These are phyloP conservation scores for Penicillium sp. DNA, from an alignment of 2,329 filamentous ascomycete species.

Conservation along the genomic window DNA sequence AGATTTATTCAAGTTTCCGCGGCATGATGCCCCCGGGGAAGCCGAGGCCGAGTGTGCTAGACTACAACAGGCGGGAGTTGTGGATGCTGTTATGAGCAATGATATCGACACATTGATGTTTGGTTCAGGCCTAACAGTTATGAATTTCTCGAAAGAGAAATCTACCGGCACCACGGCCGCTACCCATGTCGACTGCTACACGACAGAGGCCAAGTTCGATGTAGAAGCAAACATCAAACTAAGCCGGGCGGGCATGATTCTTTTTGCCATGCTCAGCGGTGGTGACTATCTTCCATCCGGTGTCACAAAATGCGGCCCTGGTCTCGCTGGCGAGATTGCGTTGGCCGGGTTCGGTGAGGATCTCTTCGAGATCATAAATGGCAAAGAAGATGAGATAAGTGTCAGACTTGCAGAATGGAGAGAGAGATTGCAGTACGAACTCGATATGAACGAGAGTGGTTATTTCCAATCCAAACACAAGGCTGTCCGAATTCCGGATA, in stretches of 20 bases:
- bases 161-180: conserved; percentile 59
- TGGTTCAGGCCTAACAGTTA: conserved; percentile 72
- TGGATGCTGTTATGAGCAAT: conserved; percentile 91
- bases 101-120: conserved; percentile 99
- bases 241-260: conserved; percentile 82
- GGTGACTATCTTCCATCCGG: conserved; percentile 91
- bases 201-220: conserved; percentile 57
- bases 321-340: conserved; percentile 84
- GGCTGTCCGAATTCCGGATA: conserved; percentile 68
- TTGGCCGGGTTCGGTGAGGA: conserved; percentile 78
- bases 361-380: conserved; percentile 61
- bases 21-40: conserved; percentile 86
- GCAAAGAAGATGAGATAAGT: conserved; percentile 25
- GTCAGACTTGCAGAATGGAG: conserved; percentile 62
- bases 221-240: conserved; percentile 42
- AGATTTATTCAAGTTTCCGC: conserved; percentile 76
- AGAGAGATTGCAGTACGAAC: conserved; percentile 66
- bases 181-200: conserved; percentile 83
- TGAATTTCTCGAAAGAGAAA: conserved; percentile 77
- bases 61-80: conserved; percentile 73
- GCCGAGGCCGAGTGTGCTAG: conserved; percentile 94
- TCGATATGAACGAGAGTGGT: conserved; percentile 77
- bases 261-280: conserved; percentile 91
- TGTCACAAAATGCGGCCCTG: conserved; percentile 80
- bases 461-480: conserved; percentile 75